These are phyloP conservation scores for Maudiozyma bulderi DNA, from an alignment of 805 yeast genomes.

Conservation along the genomic window DNA sequence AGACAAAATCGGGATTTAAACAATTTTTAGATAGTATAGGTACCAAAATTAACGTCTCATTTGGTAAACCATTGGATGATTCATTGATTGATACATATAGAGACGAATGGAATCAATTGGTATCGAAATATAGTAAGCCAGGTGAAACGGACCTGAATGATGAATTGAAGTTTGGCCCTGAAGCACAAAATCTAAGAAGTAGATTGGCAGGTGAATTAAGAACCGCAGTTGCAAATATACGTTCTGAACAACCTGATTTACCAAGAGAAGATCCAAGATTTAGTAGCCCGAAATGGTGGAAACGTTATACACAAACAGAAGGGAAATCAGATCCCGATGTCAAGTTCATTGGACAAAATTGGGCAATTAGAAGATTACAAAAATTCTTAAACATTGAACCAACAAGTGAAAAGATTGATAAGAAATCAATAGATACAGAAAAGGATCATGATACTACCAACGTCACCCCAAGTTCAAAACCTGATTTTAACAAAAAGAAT, in stretches of 20 bases:
- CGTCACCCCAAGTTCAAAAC: background rate
- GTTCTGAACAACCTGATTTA: conserved; percentile 34
- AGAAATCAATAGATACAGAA: background rate
- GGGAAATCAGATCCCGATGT: conserved; percentile 63
- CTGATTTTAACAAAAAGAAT: background rate
- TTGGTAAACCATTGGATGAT: conserved; percentile 67
- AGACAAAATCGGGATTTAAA: conserved; percentile 44
- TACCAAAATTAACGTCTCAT: conserved; percentile 52
- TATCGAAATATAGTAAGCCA: conserved; percentile 43
- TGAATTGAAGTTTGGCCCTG: conserved; percentile 52
- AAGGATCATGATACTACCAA: background rate
- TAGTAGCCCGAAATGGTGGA: conserved; percentile 68
- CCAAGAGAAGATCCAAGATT: conserved; percentile 62
- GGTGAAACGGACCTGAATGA: conserved; percentile 45
- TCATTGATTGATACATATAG: conserved; percentile 50
- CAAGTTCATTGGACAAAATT: conserved; percentile 65
- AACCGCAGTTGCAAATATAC: conserved; percentile 43
- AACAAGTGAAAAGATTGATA: conserved; percentile 1
- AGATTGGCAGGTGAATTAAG: conserved; percentile 62
- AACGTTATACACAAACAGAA: conserved; percentile 48
- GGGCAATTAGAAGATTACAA: conserved; percentile 73
- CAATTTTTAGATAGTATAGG: conserved; percentile 56
- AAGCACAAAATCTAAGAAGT: conserved; percentile 59
- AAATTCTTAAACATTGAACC: conserved; percentile 28
- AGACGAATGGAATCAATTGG: conserved; percentile 56